Evolutionary conservation across 2,329 filamentous ascomycete species (phyloP).

Genomic region (Chrysosporium keratinophilum): DNA sequence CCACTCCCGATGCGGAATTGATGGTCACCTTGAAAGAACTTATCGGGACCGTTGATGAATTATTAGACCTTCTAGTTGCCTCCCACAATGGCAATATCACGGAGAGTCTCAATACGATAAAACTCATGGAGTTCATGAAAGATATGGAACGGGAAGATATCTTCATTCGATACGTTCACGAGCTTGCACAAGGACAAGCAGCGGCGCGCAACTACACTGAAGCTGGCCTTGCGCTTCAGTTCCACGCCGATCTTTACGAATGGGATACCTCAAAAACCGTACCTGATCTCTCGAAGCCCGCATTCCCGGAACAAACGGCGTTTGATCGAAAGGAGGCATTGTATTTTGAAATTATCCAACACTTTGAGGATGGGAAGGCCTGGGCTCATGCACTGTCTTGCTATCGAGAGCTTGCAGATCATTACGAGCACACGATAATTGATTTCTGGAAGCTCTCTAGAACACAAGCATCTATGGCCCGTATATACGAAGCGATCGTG

Average conservation of each 20-base stretch:
- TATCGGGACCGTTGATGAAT: conserved; percentile 75
- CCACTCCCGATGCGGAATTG: conserved; percentile 44
- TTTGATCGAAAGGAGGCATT: conserved; percentile 89
- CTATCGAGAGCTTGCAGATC: conserved; percentile 81
- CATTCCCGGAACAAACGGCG: conserved; percentile 70
- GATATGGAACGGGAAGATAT: conserved; percentile 97
- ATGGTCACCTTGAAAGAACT: conserved; percentile 67
- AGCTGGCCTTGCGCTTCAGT: conserved; percentile 74
- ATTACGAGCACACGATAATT: conserved; percentile 82
- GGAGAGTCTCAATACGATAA: conserved; percentile 79
- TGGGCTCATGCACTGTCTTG: conserved; percentile 81
- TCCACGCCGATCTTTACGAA: conserved; percentile 86
- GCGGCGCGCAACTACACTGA: conserved; percentile 70
- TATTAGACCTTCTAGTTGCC: conserved; percentile 80
- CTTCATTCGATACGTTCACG: conserved; percentile 90
- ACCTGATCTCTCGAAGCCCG: conserved; percentile 58
- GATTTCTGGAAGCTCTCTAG: conserved; percentile 88
- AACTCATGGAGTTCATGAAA: conserved; percentile 89
- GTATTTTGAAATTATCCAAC: conserved; percentile 89
- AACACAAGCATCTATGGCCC: conserved; percentile 80
- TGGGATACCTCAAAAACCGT: conserved; percentile 68
- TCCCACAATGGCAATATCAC: conserved; percentile 66
- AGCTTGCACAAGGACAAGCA: conserved; percentile 68
- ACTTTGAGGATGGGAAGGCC: conserved; percentile 87
- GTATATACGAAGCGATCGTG: conserved; percentile 77